Evolutionary conservation across 1,284 basidiomycete genomes (phyloP).

Genomic region (Hemileia vastatrix): DNA sequence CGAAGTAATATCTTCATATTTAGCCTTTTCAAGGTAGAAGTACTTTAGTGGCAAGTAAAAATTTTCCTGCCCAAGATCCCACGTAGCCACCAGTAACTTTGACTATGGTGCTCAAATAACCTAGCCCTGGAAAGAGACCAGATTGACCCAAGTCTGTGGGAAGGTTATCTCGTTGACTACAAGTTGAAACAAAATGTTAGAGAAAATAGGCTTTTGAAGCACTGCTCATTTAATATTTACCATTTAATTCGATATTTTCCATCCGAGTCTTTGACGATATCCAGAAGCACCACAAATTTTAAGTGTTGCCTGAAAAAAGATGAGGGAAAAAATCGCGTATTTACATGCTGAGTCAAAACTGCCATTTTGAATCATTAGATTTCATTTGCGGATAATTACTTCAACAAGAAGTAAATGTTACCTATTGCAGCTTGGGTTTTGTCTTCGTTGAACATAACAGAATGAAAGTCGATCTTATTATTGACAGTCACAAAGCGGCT

Average conservation of each 20-base stretch:
- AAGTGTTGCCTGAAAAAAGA: not conserved
- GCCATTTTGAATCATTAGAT: not conserved
- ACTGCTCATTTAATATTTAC: not conserved
- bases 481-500: constrained; percentile 9
- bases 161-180: constrained; percentile 20
- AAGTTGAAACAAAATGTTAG: too few relatives aligned
- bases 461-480: constrained; percentile 2
- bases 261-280: constrained; percentile 2
- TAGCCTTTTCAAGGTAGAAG: too few relatives aligned
- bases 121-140: not conserved
- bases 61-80: too few relatives aligned
- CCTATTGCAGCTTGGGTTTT: constrained; percentile 14
- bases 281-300: constrained; percentile 7
- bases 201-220: too few relatives aligned
- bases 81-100: too few relatives aligned
- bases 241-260: constrained; percentile 14
- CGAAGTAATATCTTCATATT: too few relatives aligned
- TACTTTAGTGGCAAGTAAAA: too few relatives aligned
- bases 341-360: constrained; percentile 1
- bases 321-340: constrained; percentile 3
- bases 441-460: constrained; percentile 14
- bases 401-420: not conserved
- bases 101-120: not conserved
- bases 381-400: not conserved
- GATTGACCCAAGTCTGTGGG: constrained; percentile 11